Base-by-base conservation (phyloP, 768 basidiomycete genomes). In the Boletus subcaerulescens region DNA sequence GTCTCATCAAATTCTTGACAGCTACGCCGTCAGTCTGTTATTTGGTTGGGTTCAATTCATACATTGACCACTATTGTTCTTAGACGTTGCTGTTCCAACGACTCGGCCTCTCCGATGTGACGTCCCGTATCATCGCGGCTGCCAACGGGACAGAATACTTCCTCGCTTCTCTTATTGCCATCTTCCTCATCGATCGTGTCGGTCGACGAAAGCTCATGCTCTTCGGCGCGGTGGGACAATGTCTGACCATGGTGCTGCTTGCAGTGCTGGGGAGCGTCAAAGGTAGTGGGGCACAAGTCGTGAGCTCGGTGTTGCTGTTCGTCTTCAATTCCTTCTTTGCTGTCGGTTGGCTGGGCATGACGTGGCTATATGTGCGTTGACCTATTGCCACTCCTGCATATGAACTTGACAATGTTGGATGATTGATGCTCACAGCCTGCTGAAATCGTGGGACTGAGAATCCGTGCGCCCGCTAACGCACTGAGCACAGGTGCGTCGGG, bases 241-340 rank as follows among this genome's bases (percentile, higher is more conserved):
- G 72, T 22, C 50, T 77, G 38, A 82, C 82, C 5, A 86, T 86
- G 84, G 67, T 82, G 3, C 69, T 86, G 31, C 77, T 85, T 13
- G 83, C 82, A 0, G 72, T 84, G 22, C 71, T 83, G 20, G 83
- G 82, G n/a, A 78, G 77, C 50, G 69, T 81, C 48, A 73, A 77
- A 48, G 80, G 74, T 32, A 66, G 69, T 11, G 79, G 74, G 1
- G 71, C 80, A 4, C 80, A 81, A 50, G 71, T 82, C 42, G 73
- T 77, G 15, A 81, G 83, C 26, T 74, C 80, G 0, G 74, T 86
- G 35, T 63, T 85, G 3, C 67, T 87, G 2, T 87, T 88, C 65
- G 77, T 85, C n/a, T 87, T 85, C 76, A 86, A 86, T 67, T 81
- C 81, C 15, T 82, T 84, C 72, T 88, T 88, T 63, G 84, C 84